Base-by-base conservation (phyloP, 768 basidiomycete species). In the Pleurotus tuoliensis region DNA sequence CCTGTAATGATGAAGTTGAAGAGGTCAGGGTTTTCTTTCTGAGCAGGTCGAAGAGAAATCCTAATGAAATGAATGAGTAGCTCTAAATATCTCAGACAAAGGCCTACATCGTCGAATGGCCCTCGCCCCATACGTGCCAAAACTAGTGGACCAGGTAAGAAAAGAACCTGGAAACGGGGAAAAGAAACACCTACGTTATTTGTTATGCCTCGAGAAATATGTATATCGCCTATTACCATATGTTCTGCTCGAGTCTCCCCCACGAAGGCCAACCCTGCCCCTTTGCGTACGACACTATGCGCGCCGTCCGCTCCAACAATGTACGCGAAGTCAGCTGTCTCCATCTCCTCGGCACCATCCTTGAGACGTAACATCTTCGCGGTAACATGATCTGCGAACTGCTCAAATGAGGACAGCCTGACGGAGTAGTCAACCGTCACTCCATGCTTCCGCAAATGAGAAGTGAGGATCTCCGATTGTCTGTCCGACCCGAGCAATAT, bases 291-390 rank as follows among this genome's bases (percentile, higher is more conserved):
- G 16, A 70, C 63, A 37, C 77, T 73, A 30, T 69, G 71, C 1
- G 75, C 77, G 5, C 77, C 78, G 61, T 80, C 78, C 0, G 74
- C 66, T 5, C 78, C 78, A 52, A 80, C 66, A 55, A 79, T 65
- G 66, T 70, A 79, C 7, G 68, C 69, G 45, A 67, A 73, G 3
- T 54, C 57, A 4, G 63, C 48, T 9, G 62, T 57, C 59, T 80
- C 77, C 6, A 30, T 47, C 8, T 59, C 63, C 16, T 63, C 64
- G 39, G 55, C 58, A 6, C 56, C 59, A 25, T 61, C 61, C n/a
- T 39, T 30, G 38, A 61, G 60, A 38, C 48, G 56, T 34, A 41
- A 57, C 40, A 57, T 53, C 4, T 69, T 68, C 5, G 73, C 79
- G 9, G 66, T 59, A 5, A 82, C 75, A 27, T 58, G 58, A 30